Base-by-base conservation (phyloP, 164 flowering plant genomes). In the Malania oleifera region DNA sequence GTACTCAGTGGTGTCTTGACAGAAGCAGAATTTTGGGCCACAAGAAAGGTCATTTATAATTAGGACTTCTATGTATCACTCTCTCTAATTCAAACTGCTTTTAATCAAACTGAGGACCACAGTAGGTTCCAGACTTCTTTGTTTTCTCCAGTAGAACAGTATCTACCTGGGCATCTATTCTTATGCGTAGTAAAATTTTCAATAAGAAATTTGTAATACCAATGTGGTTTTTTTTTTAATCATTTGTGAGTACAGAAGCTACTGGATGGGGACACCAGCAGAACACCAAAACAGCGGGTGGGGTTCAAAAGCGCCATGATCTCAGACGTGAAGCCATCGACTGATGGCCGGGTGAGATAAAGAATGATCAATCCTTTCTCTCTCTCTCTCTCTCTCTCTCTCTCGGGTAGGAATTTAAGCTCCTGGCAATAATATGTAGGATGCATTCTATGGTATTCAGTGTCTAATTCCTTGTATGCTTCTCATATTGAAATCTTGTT, bases 11-110 rank as follows among this genome's bases (percentile, higher is more conserved):
- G 82, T 43, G 69, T 86, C 35, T 65, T 95, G 80, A 77, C 96
- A 57, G 96, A 95, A 68, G 78, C 87, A 55, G 99, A 93, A 68
- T 93, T 93, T 67, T 93, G 99, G 99, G 95, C 96, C 4, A 72
- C 95, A 56, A 85, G 95, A 70, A 88, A 86, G 91, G 99, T 89
- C 34, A 40, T 52, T 55, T 52, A 20, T 52, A 10, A 27, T 28
- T 34, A n/a, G n/a, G n/a, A n/a, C n/a, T n/a, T n/a, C n/a, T n/a
- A n/a, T n/a, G n/a, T n/a, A n/a, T n/a, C n/a, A n/a, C n/a, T n/a
- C n/a, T n/a, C n/a, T n/a, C n/a, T n/a, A n/a, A n/a, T n/a, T n/a
- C n/a, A n/a, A n/a, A n/a, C n/a, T n/a, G n/a, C n/a, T n/a, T n/a
- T n/a, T n/a, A n/a, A n/a, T n/a, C n/a, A n/a, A n/a, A n/a, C n/a